Conservation (phyloP, 768 basidiomycete species). For the Rhodotorula graminis region DNA sequence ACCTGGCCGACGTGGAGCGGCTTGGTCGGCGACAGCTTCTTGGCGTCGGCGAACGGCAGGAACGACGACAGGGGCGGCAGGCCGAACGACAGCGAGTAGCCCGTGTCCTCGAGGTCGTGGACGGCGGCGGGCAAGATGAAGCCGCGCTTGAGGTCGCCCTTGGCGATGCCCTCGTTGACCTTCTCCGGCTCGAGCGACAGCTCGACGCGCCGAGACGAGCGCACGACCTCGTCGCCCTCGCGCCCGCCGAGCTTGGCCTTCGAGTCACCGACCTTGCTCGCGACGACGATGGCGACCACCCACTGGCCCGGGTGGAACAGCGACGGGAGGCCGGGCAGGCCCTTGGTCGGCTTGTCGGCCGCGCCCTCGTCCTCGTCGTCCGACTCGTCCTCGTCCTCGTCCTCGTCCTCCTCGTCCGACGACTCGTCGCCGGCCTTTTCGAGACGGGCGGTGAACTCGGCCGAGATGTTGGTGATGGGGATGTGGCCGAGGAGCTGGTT, state of each 20-base stretch:
- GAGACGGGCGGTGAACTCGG: slow-evolving; percentile 66
- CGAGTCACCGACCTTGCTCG: slow-evolving; percentile 64
- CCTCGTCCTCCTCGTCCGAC: slow-evolving; percentile 44
- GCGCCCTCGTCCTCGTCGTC: slow-evolving; percentile 41
- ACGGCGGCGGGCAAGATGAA: slow-evolving; percentile 67
- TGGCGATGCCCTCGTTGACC: slow-evolving; percentile 75
- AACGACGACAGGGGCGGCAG: slow-evolving; percentile 69
- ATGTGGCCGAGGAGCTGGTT: slow-evolving; percentile 90
- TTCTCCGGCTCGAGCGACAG: slow-evolving; percentile 74
- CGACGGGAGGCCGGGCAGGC: slow-evolving; percentile 64
- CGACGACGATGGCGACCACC: slow-evolving; percentile 69
- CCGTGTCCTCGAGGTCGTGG: slow-evolving; percentile 90
- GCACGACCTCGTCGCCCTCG: slow-evolving; percentile 61
- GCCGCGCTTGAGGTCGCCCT: slow-evolving; percentile 67
- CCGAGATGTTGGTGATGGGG: slow-evolving; percentile 85
- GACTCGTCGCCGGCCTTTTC: slow-evolving; percentile 55
- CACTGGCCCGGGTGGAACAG: slow-evolving; percentile 83
- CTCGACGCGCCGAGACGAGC: slow-evolving; percentile 73
- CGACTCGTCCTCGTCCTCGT: slow-evolving; percentile 47
- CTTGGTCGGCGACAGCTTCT: slow-evolving; percentile 47
- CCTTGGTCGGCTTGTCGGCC: slow-evolving; percentile 48
- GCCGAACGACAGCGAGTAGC: slow-evolving; percentile 83
- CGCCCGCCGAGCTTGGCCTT: slow-evolving; percentile 55
- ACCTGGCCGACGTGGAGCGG: slow-evolving; percentile 62
- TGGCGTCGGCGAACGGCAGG: slow-evolving; percentile 68